phyloP scores from a whole-genome alignment of 768 basidiomycete species.

The Brasilioporus rufonigricans region DNA sequence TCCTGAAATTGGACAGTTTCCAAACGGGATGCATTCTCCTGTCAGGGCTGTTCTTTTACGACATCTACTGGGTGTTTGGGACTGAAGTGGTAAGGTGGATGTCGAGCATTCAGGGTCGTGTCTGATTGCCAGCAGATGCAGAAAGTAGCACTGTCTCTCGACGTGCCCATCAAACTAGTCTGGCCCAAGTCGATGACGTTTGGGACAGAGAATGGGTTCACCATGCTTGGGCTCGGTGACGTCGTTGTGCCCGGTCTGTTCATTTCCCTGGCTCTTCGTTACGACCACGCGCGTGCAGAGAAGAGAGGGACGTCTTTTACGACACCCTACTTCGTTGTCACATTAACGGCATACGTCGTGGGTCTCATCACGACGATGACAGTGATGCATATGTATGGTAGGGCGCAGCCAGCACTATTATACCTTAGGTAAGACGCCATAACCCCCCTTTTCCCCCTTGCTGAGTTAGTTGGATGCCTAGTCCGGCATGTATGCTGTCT shows the following conservation, averaged over 20 bases:
- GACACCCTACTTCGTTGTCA: slow-evolving; percentile 76
- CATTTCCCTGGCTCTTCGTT: slow-evolving; percentile 82
- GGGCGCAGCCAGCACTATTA: slow-evolving; percentile 88
- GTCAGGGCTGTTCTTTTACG: slow-evolving; percentile 85
- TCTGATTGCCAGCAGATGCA: slow-evolving; percentile 64
- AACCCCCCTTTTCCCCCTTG: neutral
- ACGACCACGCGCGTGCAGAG: slow-evolving; percentile 59
- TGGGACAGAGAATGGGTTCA: slow-evolving; percentile 56
- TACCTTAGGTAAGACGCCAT: slow-evolving; percentile 72
- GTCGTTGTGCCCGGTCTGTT: slow-evolving; percentile 70
- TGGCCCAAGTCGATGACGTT: slow-evolving; percentile 71
- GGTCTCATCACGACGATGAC: slow-evolving; percentile 77
- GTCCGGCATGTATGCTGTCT: slow-evolving; percentile 75
- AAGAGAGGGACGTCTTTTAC: slow-evolving; percentile 38
- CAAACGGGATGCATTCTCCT: slow-evolving; percentile 81
- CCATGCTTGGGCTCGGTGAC: slow-evolving; percentile 93
- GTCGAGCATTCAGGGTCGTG: neutral
- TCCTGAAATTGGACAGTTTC: slow-evolving; percentile 89
- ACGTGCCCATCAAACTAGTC: slow-evolving; percentile 91
- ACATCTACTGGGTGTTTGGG: slow-evolving; percentile 94
- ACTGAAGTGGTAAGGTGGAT: slow-evolving; percentile 68
- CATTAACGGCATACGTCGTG: slow-evolving; percentile 65
- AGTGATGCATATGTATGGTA: slow-evolving; percentile 76
- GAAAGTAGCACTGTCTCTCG: slow-evolving; percentile 83
- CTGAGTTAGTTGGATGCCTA: slow-evolving; percentile 24